Conservation (phyloP, 2,329 filamentous ascomycete species). For the Podosphaera leucotricha region DNA sequence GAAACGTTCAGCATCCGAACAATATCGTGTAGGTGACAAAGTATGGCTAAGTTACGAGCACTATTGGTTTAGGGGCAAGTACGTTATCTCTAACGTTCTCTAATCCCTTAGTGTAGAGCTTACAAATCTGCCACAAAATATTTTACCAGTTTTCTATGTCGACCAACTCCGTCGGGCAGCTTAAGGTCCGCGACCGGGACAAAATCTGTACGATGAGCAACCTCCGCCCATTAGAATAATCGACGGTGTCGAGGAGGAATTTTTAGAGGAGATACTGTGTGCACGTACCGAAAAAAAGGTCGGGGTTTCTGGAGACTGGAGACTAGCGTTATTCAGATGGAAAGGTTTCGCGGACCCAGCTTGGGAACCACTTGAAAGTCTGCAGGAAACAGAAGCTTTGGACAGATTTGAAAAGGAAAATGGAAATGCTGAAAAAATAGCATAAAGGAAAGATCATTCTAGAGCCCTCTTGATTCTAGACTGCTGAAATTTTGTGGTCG, state of each 20-base stretch:
- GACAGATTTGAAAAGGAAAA: too few species aligned
- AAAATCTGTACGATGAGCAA: neutral
- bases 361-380: too few species aligned
- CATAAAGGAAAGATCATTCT: too few species aligned
- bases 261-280: neutral
- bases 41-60: neutral
- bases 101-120: neutral
- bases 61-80: neutral
- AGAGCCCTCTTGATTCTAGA: too few species aligned
- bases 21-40: neutral
- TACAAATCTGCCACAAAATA: neutral
- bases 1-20: neutral
- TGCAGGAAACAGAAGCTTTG: too few species aligned
- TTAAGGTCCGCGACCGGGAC: neutral
- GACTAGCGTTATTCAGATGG: neutral
- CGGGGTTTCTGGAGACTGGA: neutral
- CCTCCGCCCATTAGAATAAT: neutral
- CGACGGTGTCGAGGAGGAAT: neutral
- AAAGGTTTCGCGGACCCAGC: too few species aligned
- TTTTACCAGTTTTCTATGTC: neutral
- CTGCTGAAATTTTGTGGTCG: too few species aligned
- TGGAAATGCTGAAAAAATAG: too few species aligned
- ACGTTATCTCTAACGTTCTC: neutral
- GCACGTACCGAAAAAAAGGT: neutral
- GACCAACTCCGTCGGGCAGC: neutral